Evolutionary conservation across 352 stramenopile genomes (phyloP).

Genomic region (Paralagenidium karlingii): DNA sequence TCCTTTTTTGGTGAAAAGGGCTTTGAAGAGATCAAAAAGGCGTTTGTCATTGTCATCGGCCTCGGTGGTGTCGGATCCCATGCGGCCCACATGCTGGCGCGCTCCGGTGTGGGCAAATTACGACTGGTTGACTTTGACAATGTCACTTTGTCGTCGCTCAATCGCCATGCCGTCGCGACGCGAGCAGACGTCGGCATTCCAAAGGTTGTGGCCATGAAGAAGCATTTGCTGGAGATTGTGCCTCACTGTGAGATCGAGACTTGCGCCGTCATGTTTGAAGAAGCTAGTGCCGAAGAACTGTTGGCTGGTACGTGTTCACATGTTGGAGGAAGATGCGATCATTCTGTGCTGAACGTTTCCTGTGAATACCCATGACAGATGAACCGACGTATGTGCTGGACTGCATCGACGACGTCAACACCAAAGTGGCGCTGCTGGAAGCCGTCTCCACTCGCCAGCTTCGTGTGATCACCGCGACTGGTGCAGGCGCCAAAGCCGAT

Average conservation of each 20-base stretch:
- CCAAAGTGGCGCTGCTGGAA: conserved; percentile 91
- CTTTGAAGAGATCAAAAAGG: conserved; percentile 79
- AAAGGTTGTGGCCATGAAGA: conserved; percentile 86
- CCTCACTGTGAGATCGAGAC: conserved; percentile 82
- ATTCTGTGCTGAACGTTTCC: neutral
- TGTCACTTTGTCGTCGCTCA: conserved; percentile 97
- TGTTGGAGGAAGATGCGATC: neutral
- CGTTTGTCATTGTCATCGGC: conserved; percentile 92
- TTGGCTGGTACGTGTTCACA: conserved; percentile 27
- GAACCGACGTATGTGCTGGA: conserved; percentile 93
- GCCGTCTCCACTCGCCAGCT: conserved; percentile 73
- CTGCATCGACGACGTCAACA: conserved; percentile 98
- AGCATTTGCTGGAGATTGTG: conserved; percentile 57
- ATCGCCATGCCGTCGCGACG: conserved; percentile 96
- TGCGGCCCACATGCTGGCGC: conserved; percentile 94
- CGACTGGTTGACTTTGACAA: conserved; percentile 99
- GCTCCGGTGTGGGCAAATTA: conserved; percentile 89
- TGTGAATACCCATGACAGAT: conserved; percentile 7
- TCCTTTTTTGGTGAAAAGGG: conserved; percentile 92
- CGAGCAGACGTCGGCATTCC: conserved; percentile 92
- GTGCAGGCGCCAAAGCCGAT: conserved; percentile 93
- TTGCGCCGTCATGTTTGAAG: conserved; percentile 86
- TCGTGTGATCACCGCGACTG: conserved; percentile 80
- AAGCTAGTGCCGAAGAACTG: conserved; percentile 56
- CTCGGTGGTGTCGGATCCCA: conserved; percentile 96